Evolutionary conservation across 2,329 filamentous ascomycete species (phyloP), one percentile per base, ranked within the genome.

Genomic region (Diplocarpon mali): DNA sequence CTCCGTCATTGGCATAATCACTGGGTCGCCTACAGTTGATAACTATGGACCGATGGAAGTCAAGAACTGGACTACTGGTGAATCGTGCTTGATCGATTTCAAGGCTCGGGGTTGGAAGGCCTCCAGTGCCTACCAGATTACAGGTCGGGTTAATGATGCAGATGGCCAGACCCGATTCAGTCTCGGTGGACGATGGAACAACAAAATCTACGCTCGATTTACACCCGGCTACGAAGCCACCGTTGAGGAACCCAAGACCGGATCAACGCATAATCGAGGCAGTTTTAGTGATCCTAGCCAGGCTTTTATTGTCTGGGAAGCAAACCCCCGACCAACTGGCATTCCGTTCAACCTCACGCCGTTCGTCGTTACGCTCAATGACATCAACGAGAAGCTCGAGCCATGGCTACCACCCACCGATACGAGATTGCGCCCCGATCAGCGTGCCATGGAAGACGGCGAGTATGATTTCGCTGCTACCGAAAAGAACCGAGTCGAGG

Each of bases 361-460:
- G 0, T 96, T 98, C 60, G 92, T 89, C 12, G 74, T 98, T 47
- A 94, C 89, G 0, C 82, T 98, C 53, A 98, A 98, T 65, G 86
- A 89, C 53, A 73, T 95, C 40, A 83, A 90, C 43, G 85, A 94
- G n/a, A 70, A 76, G n/a, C 72, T 98, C 14, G 70, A 68, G 41
- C 76, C 82, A 4, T 78, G 83, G 67, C 68, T 98, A 13, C 85
- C 92, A 31, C 92, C 92, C 0, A 98, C 92, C 0, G 92, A 98
- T 63, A 94, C 90, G 1, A 75, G 92, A n/a, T 70, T 95, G 28
- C 75, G 92, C 27, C 90, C 92, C 0, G 92, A 98, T 64, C 92
- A 98, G 68, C 76, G 92, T 10, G 92, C 92, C 2, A 98, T 98
- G 92, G 92, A 98, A 63, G 89, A 96, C 50, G 92, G 90, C n/a